phyloP scores from a whole-genome alignment of 2,329 filamentous ascomycete genomes.

The Penicillium sp. region DNA sequence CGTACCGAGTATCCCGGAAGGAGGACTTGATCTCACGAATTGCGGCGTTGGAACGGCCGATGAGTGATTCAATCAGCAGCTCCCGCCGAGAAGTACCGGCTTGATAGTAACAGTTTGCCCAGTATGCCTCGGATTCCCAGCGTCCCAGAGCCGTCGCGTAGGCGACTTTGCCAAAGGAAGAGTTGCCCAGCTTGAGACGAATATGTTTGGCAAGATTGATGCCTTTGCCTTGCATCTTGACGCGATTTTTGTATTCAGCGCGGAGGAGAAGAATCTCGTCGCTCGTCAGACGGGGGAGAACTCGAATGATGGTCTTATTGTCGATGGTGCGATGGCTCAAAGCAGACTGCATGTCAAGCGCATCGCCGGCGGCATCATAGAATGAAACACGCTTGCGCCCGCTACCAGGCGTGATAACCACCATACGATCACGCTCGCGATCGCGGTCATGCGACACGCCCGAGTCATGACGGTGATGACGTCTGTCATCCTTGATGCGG shows the following conservation, averaged over 20 bases:
- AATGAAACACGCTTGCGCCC: constrained; percentile 63
- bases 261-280: constrained; percentile 83
- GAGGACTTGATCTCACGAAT: constrained; percentile 78
- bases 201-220: constrained; percentile 49
- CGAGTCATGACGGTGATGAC: constrained; percentile 24
- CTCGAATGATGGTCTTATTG: constrained; percentile 66
- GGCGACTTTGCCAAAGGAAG: constrained; percentile 73
- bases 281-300: constrained; percentile 76
- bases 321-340: constrained; percentile 65
- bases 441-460: constrained; percentile 22
- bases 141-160: constrained; percentile 83
- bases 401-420: constrained; percentile 41
- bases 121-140: constrained; percentile 93
- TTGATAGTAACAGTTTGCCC: constrained; percentile 98
- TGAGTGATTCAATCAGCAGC: constrained; percentile 84
- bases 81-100: constrained; percentile 77
- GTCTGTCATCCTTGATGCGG: constrained; percentile 22
- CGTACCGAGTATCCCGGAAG: constrained; percentile 89
- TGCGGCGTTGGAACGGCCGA: constrained; percentile 85
- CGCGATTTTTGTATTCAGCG: constrained; percentile 82
- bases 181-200: constrained; percentile 45
- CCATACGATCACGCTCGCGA: constrained; percentile 20
- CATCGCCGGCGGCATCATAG: constrained; percentile 77
- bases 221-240: constrained; percentile 55
- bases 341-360: constrained; percentile 66